Percentiles rank a stretch among this genome's conserved stretches.
Conservation (phyloP, 2,329 filamentous ascomycete species). For the Cladophialophora bantiana region DNA sequence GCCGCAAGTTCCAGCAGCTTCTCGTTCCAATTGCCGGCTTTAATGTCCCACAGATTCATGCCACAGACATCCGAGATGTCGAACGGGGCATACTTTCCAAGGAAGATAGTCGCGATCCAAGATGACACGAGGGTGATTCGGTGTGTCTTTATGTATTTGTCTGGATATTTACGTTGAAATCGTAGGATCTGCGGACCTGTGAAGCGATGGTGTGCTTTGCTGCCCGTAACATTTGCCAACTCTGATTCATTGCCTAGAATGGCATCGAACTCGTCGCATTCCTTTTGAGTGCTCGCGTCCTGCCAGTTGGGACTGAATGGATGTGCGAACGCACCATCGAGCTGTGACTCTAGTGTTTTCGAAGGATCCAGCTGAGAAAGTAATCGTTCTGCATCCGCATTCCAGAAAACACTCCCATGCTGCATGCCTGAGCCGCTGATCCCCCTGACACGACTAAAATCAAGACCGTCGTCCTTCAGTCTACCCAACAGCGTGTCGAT, state of each 20-base stretch:
- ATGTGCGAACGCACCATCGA: slow-evolving; percentile 77
- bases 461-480: slow-evolving; percentile 72
- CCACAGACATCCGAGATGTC: slow-evolving; percentile 95
- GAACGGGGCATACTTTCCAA: slow-evolving; percentile 84
- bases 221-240: slow-evolving; percentile 83
- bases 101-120: slow-evolving; percentile 88
- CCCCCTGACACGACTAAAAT: slow-evolving; percentile 77
- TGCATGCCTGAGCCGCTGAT: slow-evolving; percentile 95
- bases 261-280: slow-evolving; percentile 88
- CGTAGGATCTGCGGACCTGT: slow-evolving; percentile 96
- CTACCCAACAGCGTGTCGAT: slow-evolving; percentile 82
- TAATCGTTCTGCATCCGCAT: slow-evolving; percentile 68
- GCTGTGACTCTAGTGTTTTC: slow-evolving; percentile 73
- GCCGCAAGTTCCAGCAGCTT: slow-evolving; percentile 77
- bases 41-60: slow-evolving; percentile 96
- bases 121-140: slow-evolving; percentile 95
- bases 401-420: slow-evolving; percentile 97
- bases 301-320: slow-evolving; percentile 96
- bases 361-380: slow-evolving; percentile 67
- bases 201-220: slow-evolving; percentile 95
- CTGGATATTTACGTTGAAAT: slow-evolving; percentile 79
- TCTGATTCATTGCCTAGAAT: slow-evolving; percentile 69
- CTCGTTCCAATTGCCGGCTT: slow-evolving; percentile 74
- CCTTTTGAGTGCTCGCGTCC: slow-evolving; percentile 89
- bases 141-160: slow-evolving; percentile 79